Percentiles rank a stretch among this genome's conserved stretches.
Evolutionary conservation across 352 stramenopile species (phyloP).

Genomic region (Pythium periplocum): DNA sequence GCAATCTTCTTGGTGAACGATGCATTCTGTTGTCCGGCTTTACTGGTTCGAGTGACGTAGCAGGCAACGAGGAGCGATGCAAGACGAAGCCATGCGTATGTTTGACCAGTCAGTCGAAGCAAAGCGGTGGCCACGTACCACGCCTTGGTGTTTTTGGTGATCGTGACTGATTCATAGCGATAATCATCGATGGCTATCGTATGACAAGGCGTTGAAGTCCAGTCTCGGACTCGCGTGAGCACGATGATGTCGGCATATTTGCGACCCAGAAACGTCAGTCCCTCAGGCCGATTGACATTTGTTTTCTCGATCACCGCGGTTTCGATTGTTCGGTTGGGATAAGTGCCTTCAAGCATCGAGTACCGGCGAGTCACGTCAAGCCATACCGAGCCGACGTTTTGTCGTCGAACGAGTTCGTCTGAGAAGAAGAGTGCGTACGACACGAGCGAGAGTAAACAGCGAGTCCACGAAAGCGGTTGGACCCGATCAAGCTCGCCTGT

Average conservation of each 20-base stretch:
- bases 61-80: neutral
- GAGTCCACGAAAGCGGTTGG: conserved; percentile 13
- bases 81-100: conserved; percentile 11
- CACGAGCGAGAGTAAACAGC: conserved; percentile 12
- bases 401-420: too few species aligned
- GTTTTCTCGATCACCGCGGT: conserved; percentile 1
- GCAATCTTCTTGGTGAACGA: neutral
- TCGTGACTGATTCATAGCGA: conserved; percentile 6
- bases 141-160: conserved; percentile 1
- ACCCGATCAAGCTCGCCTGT: too few species aligned
- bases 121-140: conserved; percentile 5
- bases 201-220: neutral
- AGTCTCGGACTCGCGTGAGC: conserved; percentile 6
- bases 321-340: conserved; percentile 8
- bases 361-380: neutral
- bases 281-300: neutral
- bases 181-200: conserved; percentile 19
- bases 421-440: conserved; percentile 23
- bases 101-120: conserved; percentile 7
- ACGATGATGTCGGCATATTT: conserved; percentile 9
- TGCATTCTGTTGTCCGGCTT: neutral
- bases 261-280: conserved; percentile 4
- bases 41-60: too few species aligned
- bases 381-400: neutral
- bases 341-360: neutral